Evolutionary conservation across 2,329 filamentous ascomycete species (phyloP).

Genomic region (Epichloe glyceriae): DNA sequence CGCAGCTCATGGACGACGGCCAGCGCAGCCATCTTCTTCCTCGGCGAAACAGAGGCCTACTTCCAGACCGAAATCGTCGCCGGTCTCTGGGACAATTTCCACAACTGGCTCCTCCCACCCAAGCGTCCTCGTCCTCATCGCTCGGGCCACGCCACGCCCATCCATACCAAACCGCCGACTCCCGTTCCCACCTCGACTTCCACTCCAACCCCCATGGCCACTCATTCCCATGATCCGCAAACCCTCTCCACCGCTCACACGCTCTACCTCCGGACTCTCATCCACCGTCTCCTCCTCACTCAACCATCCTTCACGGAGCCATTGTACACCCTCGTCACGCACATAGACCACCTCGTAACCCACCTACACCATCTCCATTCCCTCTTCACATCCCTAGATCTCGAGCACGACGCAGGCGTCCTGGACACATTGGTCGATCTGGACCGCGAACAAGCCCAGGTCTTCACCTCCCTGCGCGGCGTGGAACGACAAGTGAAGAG

Average conservation of each 20-base stretch:
- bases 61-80: conserved; percentile 82
- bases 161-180: background rate
- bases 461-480: conserved; percentile 49
- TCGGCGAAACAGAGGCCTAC: conserved; percentile 78
- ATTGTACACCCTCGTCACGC: conserved; percentile 53
- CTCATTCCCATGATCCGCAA: conserved; percentile 60
- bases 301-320: conserved; percentile 48
- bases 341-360: conserved; percentile 71
- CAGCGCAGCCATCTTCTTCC: conserved; percentile 75
- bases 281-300: conserved; percentile 53
- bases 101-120: conserved; percentile 53
- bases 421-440: conserved; percentile 63
- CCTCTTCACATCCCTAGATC: conserved; percentile 65
- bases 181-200: background rate
- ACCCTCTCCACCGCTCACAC: conserved; percentile 69
- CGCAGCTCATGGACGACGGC: conserved; percentile 82
- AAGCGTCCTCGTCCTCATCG: background rate
- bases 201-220: background rate
- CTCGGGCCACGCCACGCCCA: background rate
- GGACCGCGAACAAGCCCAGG: conserved; percentile 56
- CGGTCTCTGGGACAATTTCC: conserved; percentile 68
- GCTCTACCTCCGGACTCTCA: conserved; percentile 57
- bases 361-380: conserved; percentile 62
- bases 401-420: conserved; percentile 71
- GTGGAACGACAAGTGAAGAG: conserved; percentile 52